Evolutionary conservation across 228 moss, liverwort and hornwort species (phyloP), one percentile per base, ranked within the genome.

Genomic region (Sphagnum fallax): DNA sequence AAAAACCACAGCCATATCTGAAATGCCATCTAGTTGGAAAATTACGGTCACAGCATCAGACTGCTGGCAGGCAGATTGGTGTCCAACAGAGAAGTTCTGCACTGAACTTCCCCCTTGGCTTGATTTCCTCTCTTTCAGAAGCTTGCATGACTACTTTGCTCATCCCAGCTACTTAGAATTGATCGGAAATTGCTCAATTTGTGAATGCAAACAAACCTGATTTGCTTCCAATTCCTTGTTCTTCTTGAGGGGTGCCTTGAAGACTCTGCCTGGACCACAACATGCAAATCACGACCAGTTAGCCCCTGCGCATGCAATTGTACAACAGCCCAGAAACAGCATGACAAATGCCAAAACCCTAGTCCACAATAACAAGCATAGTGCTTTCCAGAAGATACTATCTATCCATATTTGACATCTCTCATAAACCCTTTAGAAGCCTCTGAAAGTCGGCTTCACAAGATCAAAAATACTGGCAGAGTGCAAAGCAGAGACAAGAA

Each of bases 211-310:
- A 63, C 9, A 11, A 50, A 89, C 92, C 79, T 78, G 68, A 69
- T 81, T 73, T 66, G 76, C 79, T 62, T 88, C 83, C 48, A 82
- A 76, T 60, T 93, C 87, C 70, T 84, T 83, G 9, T 79, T 77
- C 61, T 93, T 84, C 81, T 93, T 90, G 5, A 70, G 8, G n/a
- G 84, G 84, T 18, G 87, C 73, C 71, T 90, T 90, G 78, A 93
- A 90, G 68, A 83, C 78, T 69, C 81, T 88, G 61, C 92, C 88
- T 87, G 81, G 6, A 53, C 52, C 4, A 49, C 64, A 65, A 10
- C 10, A 65, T 10, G 9, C 15, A 47, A 13, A 32, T 65, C 14
- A 65, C 15, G 64, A 14, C 15, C 12, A 13, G 14, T 14, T 14
- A 65, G 64, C 12, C 2, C 64, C 47, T 14, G 16, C 4, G 68